These are phyloP conservation scores for Backusella australiensis DNA, from an alignment of 192 early-diverging fungal genomes.

Conservation along the genomic window DNA sequence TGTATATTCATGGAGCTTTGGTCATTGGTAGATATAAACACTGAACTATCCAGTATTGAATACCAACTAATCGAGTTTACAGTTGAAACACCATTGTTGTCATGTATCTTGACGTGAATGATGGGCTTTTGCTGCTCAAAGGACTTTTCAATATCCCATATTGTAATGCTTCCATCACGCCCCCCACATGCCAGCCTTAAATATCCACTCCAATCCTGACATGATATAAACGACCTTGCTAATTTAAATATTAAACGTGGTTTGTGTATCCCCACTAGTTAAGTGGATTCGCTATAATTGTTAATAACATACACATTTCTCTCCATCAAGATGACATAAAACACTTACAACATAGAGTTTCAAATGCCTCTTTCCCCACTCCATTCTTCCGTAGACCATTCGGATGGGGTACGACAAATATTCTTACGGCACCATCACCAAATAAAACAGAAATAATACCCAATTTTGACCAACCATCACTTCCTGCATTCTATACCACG, in stretches of 20 bases:
- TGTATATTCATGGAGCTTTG: background rate
- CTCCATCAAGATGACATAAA: background rate
- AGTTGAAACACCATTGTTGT: background rate
- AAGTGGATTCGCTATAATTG: background rate
- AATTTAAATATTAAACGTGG: background rate
- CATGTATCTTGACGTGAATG: background rate
- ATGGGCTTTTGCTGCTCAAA: background rate
- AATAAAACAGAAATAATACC: constrained; percentile 33
- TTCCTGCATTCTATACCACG: background rate
- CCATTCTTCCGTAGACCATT: background rate
- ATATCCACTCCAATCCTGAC: background rate
- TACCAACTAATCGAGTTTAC: background rate
- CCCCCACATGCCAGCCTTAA: background rate
- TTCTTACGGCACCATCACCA: constrained; percentile 23
- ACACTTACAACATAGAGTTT: constrained; percentile 6
- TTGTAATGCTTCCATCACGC: background rate
- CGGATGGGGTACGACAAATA: constrained; percentile 32
- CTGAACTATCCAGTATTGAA: background rate
- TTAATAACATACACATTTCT: background rate
- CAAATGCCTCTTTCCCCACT: background rate
- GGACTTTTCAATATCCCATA: background rate
- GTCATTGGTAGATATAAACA: background rate
- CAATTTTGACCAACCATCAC: constrained; percentile 11
- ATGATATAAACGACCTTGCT: background rate
- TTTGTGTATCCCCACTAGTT: background rate